These are phyloP conservation scores for Ustilago bromivora DNA, from an alignment of 1,284 basidiomycete species.

Conservation along the genomic window DNA sequence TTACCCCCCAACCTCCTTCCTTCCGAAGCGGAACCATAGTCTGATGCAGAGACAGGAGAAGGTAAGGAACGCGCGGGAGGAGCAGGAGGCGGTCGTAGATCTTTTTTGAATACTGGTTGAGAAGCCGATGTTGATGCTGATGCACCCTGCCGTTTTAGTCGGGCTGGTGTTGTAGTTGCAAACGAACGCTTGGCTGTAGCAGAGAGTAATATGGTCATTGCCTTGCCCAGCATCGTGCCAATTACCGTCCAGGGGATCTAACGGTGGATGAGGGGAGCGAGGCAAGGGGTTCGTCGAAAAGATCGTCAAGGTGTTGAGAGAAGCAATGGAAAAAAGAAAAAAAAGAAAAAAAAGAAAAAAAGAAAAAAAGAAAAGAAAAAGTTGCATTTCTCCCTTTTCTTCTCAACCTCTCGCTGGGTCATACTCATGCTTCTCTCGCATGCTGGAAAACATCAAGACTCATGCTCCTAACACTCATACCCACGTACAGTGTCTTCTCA, in stretches of 20 bases:
- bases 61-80: not conserved
- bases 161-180: not conserved
- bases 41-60: not conserved
- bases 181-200: not conserved
- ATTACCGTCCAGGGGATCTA: too few species aligned
- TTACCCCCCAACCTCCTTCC: conserved; percentile 18
- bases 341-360: too few species aligned
- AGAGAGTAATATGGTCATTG: not conserved
- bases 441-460: too few species aligned
- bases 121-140: not conserved
- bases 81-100: conserved; percentile 12
- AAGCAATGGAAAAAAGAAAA: too few species aligned
- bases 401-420: not conserved
- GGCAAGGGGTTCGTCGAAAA: too few species aligned
- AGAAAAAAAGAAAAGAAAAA: too few species aligned
- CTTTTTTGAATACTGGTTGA: conserved; percentile 18
- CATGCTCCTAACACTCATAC: not conserved
- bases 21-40: not conserved
- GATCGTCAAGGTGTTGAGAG: too few species aligned
- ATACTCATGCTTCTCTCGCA: not conserved
- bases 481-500: not conserved
- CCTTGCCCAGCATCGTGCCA: not conserved
- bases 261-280: too few species aligned
- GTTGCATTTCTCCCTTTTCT: not conserved
- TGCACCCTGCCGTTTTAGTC: not conserved